Evolutionary conservation across 768 basidiomycete species (phyloP), one percentile per base, ranked within the genome.

Genomic region (Kwoniella dendrophila): DNA sequence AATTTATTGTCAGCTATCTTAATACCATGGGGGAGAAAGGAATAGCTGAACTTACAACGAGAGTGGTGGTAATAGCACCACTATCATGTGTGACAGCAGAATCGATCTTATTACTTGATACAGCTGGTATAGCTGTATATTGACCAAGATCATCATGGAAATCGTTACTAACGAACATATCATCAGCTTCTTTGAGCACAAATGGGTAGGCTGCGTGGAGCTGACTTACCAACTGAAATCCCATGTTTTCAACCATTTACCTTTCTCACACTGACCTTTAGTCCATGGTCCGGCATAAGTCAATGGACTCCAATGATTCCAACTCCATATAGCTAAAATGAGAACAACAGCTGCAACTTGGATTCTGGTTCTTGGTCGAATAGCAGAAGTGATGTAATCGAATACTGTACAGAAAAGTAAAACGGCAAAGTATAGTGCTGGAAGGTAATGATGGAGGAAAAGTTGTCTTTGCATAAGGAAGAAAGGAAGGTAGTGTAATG

Each of bases 391-490:
- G 36, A 86, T 79, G 48, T 93, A 84, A 79, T 99, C 96, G 71
- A 98, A 97, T 1, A 88, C 83, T 2, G 82, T 82, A 55, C 88
- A 88, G 27, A 84, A 83, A 24, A 92, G 82, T 12, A 99, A 84
- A 68, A 82, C 69, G 56, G 79, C 74, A 54, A 80, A 80, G 47
- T 73, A 79, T n/a, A 99, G 82, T 0, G 94, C 92, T 0, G 95
- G 96, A 81, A 98, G 89, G 78, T 98, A 98, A 81, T 98, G 96
- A 76, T 98, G 95, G 24, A 99, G 81, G 85, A 99, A 99, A 47
- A 98, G 87, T 74, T 99, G 96, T 22, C 96, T 92, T 43, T 85
- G 82, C 95, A 98, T 98, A 68, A 98, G 82, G 86, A 87, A 98
- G 85, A 99, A 99, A 14, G 96, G 96, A 75, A 90, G 83, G 81